Evolutionary conservation across 805 yeast species (phyloP), one percentile per base, ranked within the genome.

Genomic region (Pichia cephalocereana): DNA sequence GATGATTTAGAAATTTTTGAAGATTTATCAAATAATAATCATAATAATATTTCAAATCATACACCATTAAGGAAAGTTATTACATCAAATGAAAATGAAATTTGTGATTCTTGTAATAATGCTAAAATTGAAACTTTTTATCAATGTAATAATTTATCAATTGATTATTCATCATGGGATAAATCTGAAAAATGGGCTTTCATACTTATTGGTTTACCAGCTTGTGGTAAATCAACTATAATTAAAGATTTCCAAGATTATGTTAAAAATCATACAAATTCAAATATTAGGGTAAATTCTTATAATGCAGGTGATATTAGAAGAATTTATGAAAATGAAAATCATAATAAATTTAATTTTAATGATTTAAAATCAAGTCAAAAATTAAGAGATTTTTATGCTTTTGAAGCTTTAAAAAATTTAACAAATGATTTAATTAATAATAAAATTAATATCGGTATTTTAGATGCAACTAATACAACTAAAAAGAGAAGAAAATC

Each of bases 381-480:
- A 11, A 70, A 74, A 31, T 69, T 86, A 41, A 76, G 97, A 54
- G 97, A 91, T 58, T 76, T 80, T 60, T 93, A 96, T 95, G 98
- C 98, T 0, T 81, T 87, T 79, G 95, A 90, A 57, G 91, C 98
- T 0, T 68, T 91, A 49, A 86, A 85, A 50, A 83, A 83, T 57
- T 68, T 93, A 45, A 70, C 88, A 26, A 84, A 85, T 53, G 82
- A 82, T 63, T 75, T 93, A 9, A 62, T 85, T 38, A 72, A 76
- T 23, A 93, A 89, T 1, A 73, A 78, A n/a, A 95, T 96, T 1
- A 82, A 90, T 6, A 93, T 91, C 5, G 99, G 97, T 2, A 83
- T 91, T 12, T 81, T 85, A 58, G 95, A 85, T 64, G 93, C 93
- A n/a, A 64, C 68, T 8, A 64, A 64, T 46, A 79, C 87, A 7